Evolutionary conservation across 441 rosid genomes (phyloP), one percentile per base, ranked within the genome.

Genomic region (Metrosideros polymorpha): DNA sequence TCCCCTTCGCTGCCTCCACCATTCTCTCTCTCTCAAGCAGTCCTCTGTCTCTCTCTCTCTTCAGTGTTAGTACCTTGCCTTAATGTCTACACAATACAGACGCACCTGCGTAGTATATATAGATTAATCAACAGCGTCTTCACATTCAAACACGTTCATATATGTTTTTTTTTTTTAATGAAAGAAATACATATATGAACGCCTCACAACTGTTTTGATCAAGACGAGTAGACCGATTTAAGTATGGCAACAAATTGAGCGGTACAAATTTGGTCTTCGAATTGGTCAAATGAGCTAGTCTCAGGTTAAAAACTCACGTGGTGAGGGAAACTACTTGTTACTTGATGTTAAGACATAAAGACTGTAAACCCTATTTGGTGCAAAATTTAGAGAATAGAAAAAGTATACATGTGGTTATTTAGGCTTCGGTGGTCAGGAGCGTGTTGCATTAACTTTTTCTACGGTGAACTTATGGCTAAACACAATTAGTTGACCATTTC

Each of bases 1-100:
- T 90, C 29, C 17, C n/a, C 84, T 51, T 53, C 39, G 35, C n/a
- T 82, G 57, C 95, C 49, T 85, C 96, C 7, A 90, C 92, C 94
- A 71, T 66, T 66, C 4, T 66, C 45, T 32, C 88, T 89, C 54
- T 82, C 66, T 35, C 35, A n/a, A n/a, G n/a, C n/a, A n/a, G n/a
- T 63, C 22, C 59, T 12, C 24, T 9, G 17, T 56, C 56, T 47
- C 84, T 82, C 84, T 35, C 24, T 49, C 45, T 9, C 83, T 82
- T 50, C 75, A 30, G 42, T 63, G 76, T 10, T 63, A 17, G 43
- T 32, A 9, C 22, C 76, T 63, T 30, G 43, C 76, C 9, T 63
- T 63, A 35, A 2, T 32, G 43, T 9, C 42, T 39, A 32, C 76
- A 39, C 43, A 32, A 35, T 9, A 63, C 76, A 32, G 42, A 61